A percentile compares a stretch with the other conserved stretches of the same genome.
Evolutionary conservation across 164 flowering plant genomes (phyloP).

Genomic region (Vitis riparia): DNA sequence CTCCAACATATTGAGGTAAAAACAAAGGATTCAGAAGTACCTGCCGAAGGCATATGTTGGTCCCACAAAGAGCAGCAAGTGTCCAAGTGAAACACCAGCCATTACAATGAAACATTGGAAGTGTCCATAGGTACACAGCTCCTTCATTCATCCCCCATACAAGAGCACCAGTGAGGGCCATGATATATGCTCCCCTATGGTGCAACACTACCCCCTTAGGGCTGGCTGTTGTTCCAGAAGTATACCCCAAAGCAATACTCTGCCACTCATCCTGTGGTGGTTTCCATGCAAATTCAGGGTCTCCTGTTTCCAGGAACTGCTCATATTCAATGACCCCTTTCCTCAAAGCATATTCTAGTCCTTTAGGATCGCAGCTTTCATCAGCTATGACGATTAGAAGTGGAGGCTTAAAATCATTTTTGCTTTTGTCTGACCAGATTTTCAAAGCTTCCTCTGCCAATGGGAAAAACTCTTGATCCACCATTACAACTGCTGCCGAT

Average conservation of each 20-base stretch:
- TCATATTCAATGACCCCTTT: constrained; percentile 87
- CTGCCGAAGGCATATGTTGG: constrained; percentile 93
- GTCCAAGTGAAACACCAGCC: constrained; percentile 97
- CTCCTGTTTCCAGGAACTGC: constrained; percentile 73
- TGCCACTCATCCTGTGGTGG: constrained; percentile 98
- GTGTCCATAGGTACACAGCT: constrained; percentile 85
- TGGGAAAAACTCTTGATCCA: constrained; percentile 86
- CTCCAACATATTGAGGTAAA: neutral
- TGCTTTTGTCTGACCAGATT: constrained; percentile 40
- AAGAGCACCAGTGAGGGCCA: constrained; percentile 62
- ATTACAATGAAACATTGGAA: constrained; percentile 97
- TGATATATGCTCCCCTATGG: constrained; percentile 91
- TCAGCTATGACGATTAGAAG: constrained; percentile 77
- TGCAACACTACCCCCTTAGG: constrained; percentile 91
- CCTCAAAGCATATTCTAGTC: constrained; percentile 50
- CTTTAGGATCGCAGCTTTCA: constrained; percentile 57
- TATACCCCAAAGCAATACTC: constrained; percentile 91
- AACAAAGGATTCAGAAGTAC: constrained; percentile 29
- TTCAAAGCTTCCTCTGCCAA: constrained; percentile 84
- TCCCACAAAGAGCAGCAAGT: constrained; percentile 89
- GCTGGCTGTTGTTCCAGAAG: constrained; percentile 96
- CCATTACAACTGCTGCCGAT: constrained; percentile 65
- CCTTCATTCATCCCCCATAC: constrained; percentile 91
- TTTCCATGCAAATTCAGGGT: constrained; percentile 78
- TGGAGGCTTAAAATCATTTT: constrained; percentile 52